phyloP scores from a whole-genome alignment of 345 rosid genomes.

The Melaleuca quinquenervia region DNA sequence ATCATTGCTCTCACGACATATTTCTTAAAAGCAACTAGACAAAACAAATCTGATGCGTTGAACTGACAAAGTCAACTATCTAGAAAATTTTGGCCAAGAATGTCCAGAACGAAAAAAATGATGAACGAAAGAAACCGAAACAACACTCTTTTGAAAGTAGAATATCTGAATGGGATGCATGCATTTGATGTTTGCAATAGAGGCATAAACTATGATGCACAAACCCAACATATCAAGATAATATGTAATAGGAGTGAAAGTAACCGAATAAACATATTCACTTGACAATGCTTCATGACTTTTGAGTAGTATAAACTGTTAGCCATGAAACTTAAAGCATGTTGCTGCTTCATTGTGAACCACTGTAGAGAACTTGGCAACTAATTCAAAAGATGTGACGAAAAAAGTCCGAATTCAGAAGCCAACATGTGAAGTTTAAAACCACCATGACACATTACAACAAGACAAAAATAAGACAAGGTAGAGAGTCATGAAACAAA shows the following conservation, averaged over 20 bases:
- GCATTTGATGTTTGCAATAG: not conserved
- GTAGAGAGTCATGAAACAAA: not conserved
- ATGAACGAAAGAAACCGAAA: not conserved
- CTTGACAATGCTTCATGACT: constrained; percentile 76
- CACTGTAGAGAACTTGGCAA: constrained; percentile 40
- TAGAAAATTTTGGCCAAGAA: not conserved
- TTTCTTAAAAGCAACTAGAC: too few relatives aligned
- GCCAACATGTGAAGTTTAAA: not conserved
- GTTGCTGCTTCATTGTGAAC: constrained; percentile 86
- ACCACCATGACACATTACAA: not conserved
- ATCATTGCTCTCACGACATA: not conserved
- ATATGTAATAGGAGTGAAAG: too few relatives aligned
- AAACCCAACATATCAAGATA: not conserved
- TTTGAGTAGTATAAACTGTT: constrained; percentile 74
- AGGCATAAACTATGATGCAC: not conserved
- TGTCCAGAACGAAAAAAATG: not conserved
- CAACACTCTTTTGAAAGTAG: not conserved
- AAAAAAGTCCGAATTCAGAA: not conserved
- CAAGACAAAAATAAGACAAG: not conserved
- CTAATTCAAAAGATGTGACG: not conserved
- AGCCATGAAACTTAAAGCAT: constrained; percentile 72
- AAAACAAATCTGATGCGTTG: too few relatives aligned
- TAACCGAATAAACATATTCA: not conserved
- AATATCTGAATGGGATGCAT: not conserved
- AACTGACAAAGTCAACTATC: too few relatives aligned